Conservation (phyloP, 257 asterid genomes). For the Scutellaria barbata region DNA sequence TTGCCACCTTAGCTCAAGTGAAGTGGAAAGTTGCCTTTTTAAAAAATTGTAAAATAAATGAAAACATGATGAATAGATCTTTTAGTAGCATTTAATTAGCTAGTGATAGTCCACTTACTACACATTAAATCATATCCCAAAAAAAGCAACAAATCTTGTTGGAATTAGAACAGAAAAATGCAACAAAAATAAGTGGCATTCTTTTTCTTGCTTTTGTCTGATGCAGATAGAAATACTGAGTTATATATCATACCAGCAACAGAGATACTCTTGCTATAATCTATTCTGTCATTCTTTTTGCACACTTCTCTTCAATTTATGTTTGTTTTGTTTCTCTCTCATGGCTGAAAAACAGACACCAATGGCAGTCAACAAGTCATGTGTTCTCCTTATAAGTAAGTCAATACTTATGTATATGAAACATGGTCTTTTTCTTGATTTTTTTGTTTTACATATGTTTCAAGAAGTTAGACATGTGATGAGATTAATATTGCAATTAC, state of each 20-base stretch:
- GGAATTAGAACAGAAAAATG: conserved; percentile 28
- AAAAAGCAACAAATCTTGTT: conserved; percentile 29
- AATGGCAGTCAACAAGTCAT: conserved; percentile 63
- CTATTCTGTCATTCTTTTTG: conserved; percentile 19
- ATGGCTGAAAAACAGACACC: conserved; percentile 46
- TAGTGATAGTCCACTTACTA: conserved; percentile 53
- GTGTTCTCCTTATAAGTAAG: conserved; percentile 82
- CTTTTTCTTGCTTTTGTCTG: conserved; percentile 17
- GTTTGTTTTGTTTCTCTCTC: conserved; percentile 1
- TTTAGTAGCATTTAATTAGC: neutral
- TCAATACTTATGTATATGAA: neutral
- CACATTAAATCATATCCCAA: conserved; percentile 40
- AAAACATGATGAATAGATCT: neutral
- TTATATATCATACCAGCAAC: neutral
- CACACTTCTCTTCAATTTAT: neutral
- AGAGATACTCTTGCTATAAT: conserved; percentile 22
- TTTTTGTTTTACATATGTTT: neutral
- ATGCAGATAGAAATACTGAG: neutral
- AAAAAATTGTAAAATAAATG: neutral
- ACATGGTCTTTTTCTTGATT: too few relatives aligned
- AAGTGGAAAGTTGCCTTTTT: conserved; percentile 4
- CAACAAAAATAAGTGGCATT: conserved; percentile 23
- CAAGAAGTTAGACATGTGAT: neutral
- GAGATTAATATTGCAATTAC: neutral
- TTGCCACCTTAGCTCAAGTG: conserved; percentile 7